Conservation (phyloP, 768 basidiomycete genomes). For the Tylopilus vinaceipallidus region DNA sequence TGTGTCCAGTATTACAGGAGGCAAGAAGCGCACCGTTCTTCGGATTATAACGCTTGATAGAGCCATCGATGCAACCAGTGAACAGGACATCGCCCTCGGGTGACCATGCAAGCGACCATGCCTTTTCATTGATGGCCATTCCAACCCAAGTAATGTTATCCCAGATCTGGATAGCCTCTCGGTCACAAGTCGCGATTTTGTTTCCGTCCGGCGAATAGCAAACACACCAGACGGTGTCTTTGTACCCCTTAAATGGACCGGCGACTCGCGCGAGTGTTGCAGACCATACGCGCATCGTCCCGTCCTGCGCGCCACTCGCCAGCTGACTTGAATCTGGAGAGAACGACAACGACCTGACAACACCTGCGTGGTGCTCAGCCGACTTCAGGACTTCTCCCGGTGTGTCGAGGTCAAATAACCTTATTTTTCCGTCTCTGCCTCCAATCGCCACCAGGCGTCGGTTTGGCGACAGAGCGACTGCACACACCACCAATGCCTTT, state of each 20-base stretch:
- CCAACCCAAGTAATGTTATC: slow-evolving; percentile 4
- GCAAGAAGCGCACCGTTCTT: too few relatives aligned
- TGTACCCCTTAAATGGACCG: slow-evolving; percentile 10
- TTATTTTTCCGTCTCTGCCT: slow-evolving; percentile 15
- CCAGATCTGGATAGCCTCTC: slow-evolving; percentile 18
- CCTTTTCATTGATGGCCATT: slow-evolving; percentile 2
- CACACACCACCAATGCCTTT: background rate
- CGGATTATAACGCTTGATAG: slow-evolving; percentile 15
- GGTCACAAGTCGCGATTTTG: slow-evolving; percentile 21
- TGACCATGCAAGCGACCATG: slow-evolving; percentile 26
- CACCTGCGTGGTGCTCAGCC: background rate
- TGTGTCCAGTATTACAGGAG: slow-evolving; percentile 16
- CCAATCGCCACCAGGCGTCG: slow-evolving; percentile 17
- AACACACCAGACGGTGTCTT: slow-evolving; percentile 15
- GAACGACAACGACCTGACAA: slow-evolving; percentile 17
- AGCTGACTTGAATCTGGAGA: slow-evolving; percentile 16
- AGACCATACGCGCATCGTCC: slow-evolving; percentile 20
- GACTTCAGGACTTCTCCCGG: slow-evolving; percentile 1
- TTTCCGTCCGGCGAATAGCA: slow-evolving; percentile 20
- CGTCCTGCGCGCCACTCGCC: slow-evolving; percentile 18
- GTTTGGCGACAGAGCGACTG: slow-evolving; percentile 8
- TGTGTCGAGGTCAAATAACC: slow-evolving; percentile 4
- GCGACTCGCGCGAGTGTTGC: slow-evolving; percentile 3
- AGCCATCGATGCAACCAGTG: slow-evolving; percentile 17
- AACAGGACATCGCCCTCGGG: slow-evolving; percentile 12